Evolutionary conservation across 495 filamentous ascomycete genomes (phyloP), one percentile per base, ranked within the genome.

Genomic region (Podospora fimiseda): DNA sequence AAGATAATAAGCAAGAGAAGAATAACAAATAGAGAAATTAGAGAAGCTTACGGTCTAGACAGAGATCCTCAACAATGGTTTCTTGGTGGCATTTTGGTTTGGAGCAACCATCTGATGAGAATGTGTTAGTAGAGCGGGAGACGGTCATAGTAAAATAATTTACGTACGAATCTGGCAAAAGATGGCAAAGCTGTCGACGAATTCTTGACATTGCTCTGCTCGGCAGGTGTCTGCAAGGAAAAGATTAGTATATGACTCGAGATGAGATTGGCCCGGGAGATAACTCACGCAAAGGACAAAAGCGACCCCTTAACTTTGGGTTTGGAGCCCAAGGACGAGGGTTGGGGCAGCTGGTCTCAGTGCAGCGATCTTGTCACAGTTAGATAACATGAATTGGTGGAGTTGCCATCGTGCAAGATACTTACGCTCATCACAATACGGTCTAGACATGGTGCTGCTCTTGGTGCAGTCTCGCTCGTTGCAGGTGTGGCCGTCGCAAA

Each of bases 351-450:
- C 33, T 41, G 0, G 23, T 15, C 5, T 53, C 58, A 9, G 39
- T 37, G 11, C 27, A 33, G 11, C 27, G 11, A 11, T 33, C 27
- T 33, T 5, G 6, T 6, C 6, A 33, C 27, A 9, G 55, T 58
- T n/a, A n/a, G n/a, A n/a, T n/a, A n/a, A n/a, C n/a, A n/a, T n/a
- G n/a, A n/a, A n/a, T n/a, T n/a, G n/a, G n/a, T n/a, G n/a, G n/a
- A n/a, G n/a, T n/a, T n/a, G n/a, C 1, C 45, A 23, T 20, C 50
- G 45, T 54, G 14, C 15, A 13, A 3, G 19, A 9, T 13, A 59
- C 66, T 62, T 21, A 69, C 66, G 66, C 0, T 57, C 50, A 9
- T 49, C 22, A 18, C 66, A 69, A 22, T 56, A 64, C 1, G 50
- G 44, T 16, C 6, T 11, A 5, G 52, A 38, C 3, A 42, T 9